Percentiles rank a stretch among this genome's conserved stretches.
Conservation (phyloP, 2,329 filamentous ascomycete genomes). For the Fusarium napiforme region DNA sequence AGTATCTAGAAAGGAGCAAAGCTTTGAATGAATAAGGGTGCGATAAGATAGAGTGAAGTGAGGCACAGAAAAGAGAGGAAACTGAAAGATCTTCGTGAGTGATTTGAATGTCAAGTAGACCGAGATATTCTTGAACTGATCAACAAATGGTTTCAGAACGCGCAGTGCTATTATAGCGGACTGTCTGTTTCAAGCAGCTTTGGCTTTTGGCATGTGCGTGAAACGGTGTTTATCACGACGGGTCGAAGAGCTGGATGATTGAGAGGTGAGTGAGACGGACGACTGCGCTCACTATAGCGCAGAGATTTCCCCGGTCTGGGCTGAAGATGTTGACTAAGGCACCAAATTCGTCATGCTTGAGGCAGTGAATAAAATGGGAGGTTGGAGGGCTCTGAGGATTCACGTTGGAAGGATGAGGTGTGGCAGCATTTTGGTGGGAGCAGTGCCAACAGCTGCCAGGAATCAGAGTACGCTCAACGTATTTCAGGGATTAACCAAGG, state of each 20-base stretch:
- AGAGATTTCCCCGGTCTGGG: neutral
- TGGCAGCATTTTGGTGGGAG: slow-evolving; percentile 7
- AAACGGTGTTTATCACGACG: slow-evolving; percentile 7
- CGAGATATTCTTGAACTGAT: neutral
- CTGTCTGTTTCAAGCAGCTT: neutral
- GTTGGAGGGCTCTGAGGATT: neutral
- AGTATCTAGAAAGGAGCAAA: neutral
- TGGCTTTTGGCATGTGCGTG: neutral
- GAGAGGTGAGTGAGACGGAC: neutral
- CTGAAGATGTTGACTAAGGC: slow-evolving; percentile 4
- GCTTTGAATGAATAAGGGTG: neutral
- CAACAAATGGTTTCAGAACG: neutral
- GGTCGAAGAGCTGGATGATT: neutral
- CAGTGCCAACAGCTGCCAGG: slow-evolving; percentile 23
- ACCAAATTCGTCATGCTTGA: neutral
- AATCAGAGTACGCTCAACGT: neutral
- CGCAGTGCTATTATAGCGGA: neutral
- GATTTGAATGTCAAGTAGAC: neutral
- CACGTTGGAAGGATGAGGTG: neutral
- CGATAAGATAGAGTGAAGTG: neutral
- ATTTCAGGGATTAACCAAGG: neutral
- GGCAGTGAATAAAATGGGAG: neutral
- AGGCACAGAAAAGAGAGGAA: neutral
- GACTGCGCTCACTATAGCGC: neutral
- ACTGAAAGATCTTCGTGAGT: neutral